Evolutionary conservation across 2,329 filamentous ascomycete species (phyloP).

Genomic region (Ustulina deusta): DNA sequence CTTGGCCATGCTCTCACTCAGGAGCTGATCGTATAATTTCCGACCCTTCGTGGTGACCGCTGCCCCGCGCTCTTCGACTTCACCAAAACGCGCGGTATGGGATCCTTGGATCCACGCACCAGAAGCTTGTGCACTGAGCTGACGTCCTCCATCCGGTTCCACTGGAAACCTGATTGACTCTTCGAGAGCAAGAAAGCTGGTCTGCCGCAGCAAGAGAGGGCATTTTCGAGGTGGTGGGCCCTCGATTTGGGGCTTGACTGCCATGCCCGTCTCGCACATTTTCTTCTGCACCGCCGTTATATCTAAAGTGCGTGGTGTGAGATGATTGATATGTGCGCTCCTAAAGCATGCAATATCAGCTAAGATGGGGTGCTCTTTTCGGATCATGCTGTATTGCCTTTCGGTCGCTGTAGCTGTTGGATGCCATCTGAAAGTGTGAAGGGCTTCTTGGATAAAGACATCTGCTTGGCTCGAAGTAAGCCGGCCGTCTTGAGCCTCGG

Average conservation of each 20-base stretch:
- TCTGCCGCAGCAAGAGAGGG: conserved; percentile 63
- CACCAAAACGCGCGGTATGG: neutral
- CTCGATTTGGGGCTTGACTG: conserved; percentile 63
- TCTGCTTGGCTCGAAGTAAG: neutral
- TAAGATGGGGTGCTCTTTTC: neutral
- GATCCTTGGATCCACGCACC: neutral
- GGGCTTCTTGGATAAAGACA: neutral
- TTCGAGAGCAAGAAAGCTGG: conserved; percentile 61
- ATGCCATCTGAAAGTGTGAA: neutral
- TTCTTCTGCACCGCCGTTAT: conserved; percentile 58
- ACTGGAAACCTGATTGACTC: neutral
- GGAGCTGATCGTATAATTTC: neutral
- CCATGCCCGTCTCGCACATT: conserved; percentile 58
- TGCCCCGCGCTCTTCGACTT: neutral
- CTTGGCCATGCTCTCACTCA: neutral
- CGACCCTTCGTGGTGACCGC: neutral
- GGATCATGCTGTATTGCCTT: neutral
- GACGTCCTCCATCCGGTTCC: neutral
- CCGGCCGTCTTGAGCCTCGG: neutral
- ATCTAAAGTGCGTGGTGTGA: conserved; percentile 41
- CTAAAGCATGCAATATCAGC: neutral
- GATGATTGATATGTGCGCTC: conserved; percentile 2
- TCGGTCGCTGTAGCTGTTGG: neutral
- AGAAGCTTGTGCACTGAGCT: too few relatives aligned
- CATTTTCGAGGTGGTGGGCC: conserved; percentile 60